These are phyloP conservation scores for Actinomortierella wolfii DNA, from an alignment of 371 early-diverging fungal genomes.

Conservation along the genomic window DNA sequence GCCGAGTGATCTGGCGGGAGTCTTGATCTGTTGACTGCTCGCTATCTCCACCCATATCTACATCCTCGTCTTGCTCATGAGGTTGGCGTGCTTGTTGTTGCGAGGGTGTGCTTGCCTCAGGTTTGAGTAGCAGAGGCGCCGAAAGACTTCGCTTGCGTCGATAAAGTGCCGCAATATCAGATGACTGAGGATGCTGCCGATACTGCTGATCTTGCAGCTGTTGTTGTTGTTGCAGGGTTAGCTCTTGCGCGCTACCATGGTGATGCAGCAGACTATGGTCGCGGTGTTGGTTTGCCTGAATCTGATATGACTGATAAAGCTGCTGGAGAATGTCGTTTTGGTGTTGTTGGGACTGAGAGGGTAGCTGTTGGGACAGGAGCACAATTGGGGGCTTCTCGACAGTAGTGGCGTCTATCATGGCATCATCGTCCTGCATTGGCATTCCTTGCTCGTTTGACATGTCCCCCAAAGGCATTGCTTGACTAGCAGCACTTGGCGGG, in stretches of 20 bases:
- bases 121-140: slow-evolving; percentile 17
- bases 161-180: background rate
- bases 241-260: slow-evolving; percentile 12
- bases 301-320: background rate
- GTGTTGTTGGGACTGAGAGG: slow-evolving; percentile 4
- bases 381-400: background rate
- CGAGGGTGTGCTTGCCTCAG: background rate
- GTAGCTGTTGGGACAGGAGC: background rate
- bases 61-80: background rate
- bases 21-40: background rate
- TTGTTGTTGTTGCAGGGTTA: background rate
- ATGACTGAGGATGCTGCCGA: slow-evolving; percentile 1
- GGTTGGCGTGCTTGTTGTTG: slow-evolving; percentile 1
- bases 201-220: slow-evolving; percentile 4
- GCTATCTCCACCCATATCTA: slow-evolving; percentile 1
- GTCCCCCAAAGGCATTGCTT: background rate
- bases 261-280: slow-evolving; percentile 6
- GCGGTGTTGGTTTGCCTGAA: background rate
- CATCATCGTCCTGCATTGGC: background rate
- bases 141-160: slow-evolving; percentile 31
- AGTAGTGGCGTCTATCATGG: too few relatives aligned
- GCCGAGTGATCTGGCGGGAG: background rate
- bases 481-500: slow-evolving; percentile 2
- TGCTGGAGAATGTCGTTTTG: slow-evolving; percentile 11
- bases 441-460: background rate